Conservation (phyloP, 2,329 filamentous ascomycete species). For the Arthrinium puccinioides region DNA sequence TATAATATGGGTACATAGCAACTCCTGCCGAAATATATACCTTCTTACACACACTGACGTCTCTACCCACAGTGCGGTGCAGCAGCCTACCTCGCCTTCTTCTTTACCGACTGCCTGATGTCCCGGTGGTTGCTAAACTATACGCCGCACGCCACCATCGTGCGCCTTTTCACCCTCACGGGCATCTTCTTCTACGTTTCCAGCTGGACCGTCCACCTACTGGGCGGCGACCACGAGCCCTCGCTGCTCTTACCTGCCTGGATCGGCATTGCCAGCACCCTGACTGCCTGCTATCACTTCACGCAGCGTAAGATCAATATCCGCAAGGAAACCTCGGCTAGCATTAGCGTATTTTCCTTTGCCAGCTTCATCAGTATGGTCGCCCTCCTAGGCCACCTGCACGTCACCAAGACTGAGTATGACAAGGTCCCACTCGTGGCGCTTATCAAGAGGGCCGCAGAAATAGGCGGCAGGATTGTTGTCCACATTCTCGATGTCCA, state of each 20-base stretch:
- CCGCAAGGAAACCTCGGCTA: constrained; percentile 69
- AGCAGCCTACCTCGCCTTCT: constrained; percentile 72
- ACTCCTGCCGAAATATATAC: too few species aligned
- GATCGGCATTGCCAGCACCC: constrained; percentile 68
- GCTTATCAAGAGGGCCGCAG: constrained; percentile 15
- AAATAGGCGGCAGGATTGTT: constrained; percentile 5
- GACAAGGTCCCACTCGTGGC: constrained; percentile 50
- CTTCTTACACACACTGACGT: not conserved
- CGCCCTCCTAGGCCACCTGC: constrained; percentile 58
- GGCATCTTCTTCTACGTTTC: constrained; percentile 70
- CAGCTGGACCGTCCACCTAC: constrained; percentile 62
- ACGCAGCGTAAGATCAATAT: constrained; percentile 75
- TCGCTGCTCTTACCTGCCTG: constrained; percentile 68
- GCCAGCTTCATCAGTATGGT: constrained; percentile 72
- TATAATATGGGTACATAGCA: constrained; percentile 62
- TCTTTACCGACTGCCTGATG: constrained; percentile 81
- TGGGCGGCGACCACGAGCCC: constrained; percentile 62
- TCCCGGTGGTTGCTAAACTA: constrained; percentile 82
- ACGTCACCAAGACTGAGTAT: constrained; percentile 54
- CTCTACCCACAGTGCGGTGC: constrained; percentile 54
- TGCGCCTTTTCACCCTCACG: constrained; percentile 70
- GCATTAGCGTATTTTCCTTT: constrained; percentile 70
- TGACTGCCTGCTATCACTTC: constrained; percentile 69
- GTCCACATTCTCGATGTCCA: constrained; percentile 6
- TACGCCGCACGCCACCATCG: constrained; percentile 71